phyloP scores from a whole-genome alignment of 2,329 filamentous ascomycete species.

The Diaporthe ilicicola region DNA sequence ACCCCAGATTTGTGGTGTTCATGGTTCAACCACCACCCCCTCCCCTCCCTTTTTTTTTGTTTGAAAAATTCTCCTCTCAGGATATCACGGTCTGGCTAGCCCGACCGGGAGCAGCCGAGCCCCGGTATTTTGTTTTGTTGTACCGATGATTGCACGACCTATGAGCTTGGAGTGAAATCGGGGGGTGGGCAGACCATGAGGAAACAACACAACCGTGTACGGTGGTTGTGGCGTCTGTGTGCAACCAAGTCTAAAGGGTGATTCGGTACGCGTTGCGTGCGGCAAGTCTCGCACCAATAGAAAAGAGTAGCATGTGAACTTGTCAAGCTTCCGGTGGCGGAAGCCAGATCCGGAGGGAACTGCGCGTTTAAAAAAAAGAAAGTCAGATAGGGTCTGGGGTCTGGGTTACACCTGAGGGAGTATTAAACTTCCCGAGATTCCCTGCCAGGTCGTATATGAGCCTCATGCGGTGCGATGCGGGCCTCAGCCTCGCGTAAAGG shows the following conservation, averaged over 20 bases:
- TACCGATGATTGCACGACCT: background rate
- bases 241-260: background rate
- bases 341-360: background rate
- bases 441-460: slow-evolving; percentile 21
- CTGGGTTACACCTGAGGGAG: slow-evolving; percentile 3
- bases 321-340: background rate
- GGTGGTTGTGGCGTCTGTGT: background rate
- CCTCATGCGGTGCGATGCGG: slow-evolving; percentile 20
- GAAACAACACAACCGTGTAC: background rate
- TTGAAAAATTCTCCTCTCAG: too few species aligned
- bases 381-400: background rate
- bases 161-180: background rate
- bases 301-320: background rate
- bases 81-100: background rate
- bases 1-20: background rate
- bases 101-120: slow-evolving; percentile 3
- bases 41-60: too few species aligned
- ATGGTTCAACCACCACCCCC: background rate
- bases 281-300: background rate
- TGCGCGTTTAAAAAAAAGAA: background rate
- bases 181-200: background rate
- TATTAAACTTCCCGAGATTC: slow-evolving; percentile 16
- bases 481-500: slow-evolving; percentile 22
- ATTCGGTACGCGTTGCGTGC: background rate
- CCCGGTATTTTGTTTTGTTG: background rate